Base-by-base conservation (phyloP, 345 rosid species). In the Rubroshorea leprosula region DNA sequence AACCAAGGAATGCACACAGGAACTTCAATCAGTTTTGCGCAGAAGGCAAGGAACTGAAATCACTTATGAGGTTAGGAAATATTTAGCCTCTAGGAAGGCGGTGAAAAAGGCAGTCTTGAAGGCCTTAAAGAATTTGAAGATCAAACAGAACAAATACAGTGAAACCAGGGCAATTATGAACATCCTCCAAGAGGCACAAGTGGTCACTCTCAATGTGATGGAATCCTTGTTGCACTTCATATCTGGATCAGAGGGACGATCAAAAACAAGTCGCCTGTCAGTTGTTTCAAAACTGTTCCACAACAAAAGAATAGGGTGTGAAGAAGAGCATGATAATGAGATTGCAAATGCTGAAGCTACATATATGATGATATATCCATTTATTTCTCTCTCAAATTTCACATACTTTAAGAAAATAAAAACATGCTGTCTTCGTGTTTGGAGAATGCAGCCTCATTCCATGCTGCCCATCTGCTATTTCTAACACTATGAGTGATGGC, bases 181-280 rank as follows among this genome's bases (percentile, higher is more conserved):
- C 39, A 21, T 61, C 20, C 62, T 77, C 55, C 57, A 55, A 69
- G 67, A 74, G 38, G 69, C 59, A 2, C 69, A 72, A 74, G 57
- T 24, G 43, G 39, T 62, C 8, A 67, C 72, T 35, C 0, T 65
- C 4, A 0, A 45, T 0, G 60, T 65, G 23, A 62, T 80, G 11
- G 55, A 72, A 23, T 72, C 69, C 19, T 39, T 80, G 1, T 60
- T 69, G 23, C 56, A 48, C 59, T 64, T 65, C 19, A 70, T 72
- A 35, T 69, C 62, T 38, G 66, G 64, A 45, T 31, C 73, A 41
- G 57, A 52, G 10, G 19, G 60, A 19, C 53, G 41, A 26, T 23
- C 65, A n/a, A 57, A 52, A 46, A 25, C 16, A 14, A 26, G 54
- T 23, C 5, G 27, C 1, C 55, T 62, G 62, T 61, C 59, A 12